Evolutionary conservation across 1,284 basidiomycete genomes (phyloP), one percentile per base, ranked within the genome.

Genomic region (Cerrena zonata): DNA sequence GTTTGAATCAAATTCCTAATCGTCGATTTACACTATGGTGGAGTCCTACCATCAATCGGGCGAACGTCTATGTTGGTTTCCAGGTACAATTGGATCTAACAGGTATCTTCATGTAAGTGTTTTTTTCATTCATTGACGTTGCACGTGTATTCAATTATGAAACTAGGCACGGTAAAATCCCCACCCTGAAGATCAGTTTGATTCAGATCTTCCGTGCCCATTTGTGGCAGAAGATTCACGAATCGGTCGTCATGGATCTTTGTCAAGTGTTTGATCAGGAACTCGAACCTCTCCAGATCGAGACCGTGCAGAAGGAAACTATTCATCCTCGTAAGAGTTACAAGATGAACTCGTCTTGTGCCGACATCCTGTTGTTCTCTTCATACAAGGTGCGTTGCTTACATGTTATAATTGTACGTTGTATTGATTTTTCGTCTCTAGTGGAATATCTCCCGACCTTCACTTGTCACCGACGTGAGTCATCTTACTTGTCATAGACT

Each of bases 21-120:
- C 94, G 96, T 84, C 90, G 95, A n/a, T 99, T 99, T 76, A 99
- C 94, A 2, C 79, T 99, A 4, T 99, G 96, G 96, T 99, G 95
- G 95, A 94, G 90, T 65, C 94, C 94, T 18, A 93, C 91, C 1
- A 94, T 98, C 75, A 98, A 98, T 72, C 90, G 94, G 58, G 94
- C 94, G 50, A 99, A 98, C 66, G 94, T 98, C 68, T 98, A 98
- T 65, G 94, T 98, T 65, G 96, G 95, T 82, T 99, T 99, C 89
- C 96, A 99, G 70, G 96, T 99, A 19, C 96, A 98, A 65, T 81
- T 98, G 46, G 95, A 98, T 77, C 71, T 98, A 57, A 98, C 95
- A 22, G 95, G 93, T 66, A 91, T 91, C 53, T 91, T 91, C 76
- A 91, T 91, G 87, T 79, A 47, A 62, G 78, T 65, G 13, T 7